Conservation (phyloP, 192 early-diverging fungal genomes). For the Obelidium mucronatum region DNA sequence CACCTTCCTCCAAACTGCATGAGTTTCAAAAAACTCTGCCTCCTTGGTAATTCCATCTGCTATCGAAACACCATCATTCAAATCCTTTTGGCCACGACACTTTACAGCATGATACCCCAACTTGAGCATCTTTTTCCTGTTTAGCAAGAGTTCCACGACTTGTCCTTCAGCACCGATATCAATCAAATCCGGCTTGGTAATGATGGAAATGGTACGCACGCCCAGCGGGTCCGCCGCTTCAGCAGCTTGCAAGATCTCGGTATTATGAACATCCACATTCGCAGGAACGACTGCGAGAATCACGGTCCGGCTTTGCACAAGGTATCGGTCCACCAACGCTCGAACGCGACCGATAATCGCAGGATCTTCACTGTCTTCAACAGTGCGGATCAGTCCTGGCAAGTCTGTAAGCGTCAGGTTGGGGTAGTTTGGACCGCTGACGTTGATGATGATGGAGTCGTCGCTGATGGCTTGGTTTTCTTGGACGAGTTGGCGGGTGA, state of each 20-base stretch:
- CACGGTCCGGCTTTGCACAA: conserved; percentile 35
- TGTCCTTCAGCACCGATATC: conserved; percentile 19
- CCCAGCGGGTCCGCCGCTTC: conserved; percentile 35
- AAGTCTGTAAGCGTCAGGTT: conserved; percentile 42
- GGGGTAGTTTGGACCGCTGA: conserved; percentile 23
- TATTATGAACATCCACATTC: conserved; percentile 39
- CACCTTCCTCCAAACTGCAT: not conserved
- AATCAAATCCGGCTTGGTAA: conserved; percentile 45
- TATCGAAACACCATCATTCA: conserved; percentile 2
- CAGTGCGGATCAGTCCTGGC: conserved; percentile 42
- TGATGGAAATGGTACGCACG: conserved; percentile 35
- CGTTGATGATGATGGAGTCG: conserved; percentile 35
- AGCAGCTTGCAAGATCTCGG: conserved; percentile 31
- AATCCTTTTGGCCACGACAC: conserved; percentile 27
- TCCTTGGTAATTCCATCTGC: conserved; percentile 6
- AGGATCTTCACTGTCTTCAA: conserved; percentile 17
- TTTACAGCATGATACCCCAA: conserved; percentile 39
- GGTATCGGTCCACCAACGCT: conserved; percentile 32
- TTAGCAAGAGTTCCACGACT: conserved; percentile 29
- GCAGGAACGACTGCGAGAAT: conserved; percentile 47
- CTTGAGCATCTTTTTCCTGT: conserved; percentile 24
- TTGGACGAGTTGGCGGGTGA: conserved; percentile 6
- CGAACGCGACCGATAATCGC: conserved; percentile 32
- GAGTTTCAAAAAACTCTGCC: conserved; percentile 18
- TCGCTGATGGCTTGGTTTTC: conserved; percentile 26